Percentiles rank a stretch among this genome's conserved stretches.
These are phyloP conservation scores for Penicillium paxilli DNA, from an alignment of 495 filamentous ascomycete species.

Conservation along the genomic window DNA sequence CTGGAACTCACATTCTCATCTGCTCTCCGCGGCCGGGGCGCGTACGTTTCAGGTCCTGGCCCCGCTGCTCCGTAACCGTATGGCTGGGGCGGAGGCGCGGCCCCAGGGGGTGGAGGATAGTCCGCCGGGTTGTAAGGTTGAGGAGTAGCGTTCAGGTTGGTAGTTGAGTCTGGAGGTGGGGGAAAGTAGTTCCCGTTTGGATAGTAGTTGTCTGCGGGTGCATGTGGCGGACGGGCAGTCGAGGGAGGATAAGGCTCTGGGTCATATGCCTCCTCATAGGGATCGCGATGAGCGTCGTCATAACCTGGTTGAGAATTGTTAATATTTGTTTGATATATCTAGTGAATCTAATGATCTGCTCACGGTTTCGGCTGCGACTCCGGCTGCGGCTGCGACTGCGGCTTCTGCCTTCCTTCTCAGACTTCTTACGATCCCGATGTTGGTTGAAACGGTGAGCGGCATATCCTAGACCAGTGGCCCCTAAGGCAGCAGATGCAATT, in stretches of 20 bases:
- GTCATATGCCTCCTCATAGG: slow-evolving; percentile 45
- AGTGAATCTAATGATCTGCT: slow-evolving; percentile 6
- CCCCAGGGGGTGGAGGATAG: slow-evolving; percentile 47
- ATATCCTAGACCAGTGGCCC: slow-evolving; percentile 71
- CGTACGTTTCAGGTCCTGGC: slow-evolving; percentile 41
- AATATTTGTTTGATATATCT: background rate
- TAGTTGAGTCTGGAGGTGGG: slow-evolving; percentile 43
- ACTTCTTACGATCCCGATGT: slow-evolving; percentile 61
- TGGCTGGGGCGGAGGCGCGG: slow-evolving; percentile 41
- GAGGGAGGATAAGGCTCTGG: slow-evolving; percentile 42
- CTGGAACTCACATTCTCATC: slow-evolving; percentile 60
- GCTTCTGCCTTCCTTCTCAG: slow-evolving; percentile 31
- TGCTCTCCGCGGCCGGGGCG: slow-evolving; percentile 42
- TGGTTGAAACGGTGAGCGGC: slow-evolving; percentile 69
- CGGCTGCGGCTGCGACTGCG: background rate
- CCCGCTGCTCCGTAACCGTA: slow-evolving; percentile 43
- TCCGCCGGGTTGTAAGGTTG: slow-evolving; percentile 42
- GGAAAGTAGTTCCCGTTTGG: slow-evolving; percentile 41
- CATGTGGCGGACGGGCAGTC: slow-evolving; percentile 15
- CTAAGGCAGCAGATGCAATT: slow-evolving; percentile 67
- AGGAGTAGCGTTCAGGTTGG: slow-evolving; percentile 28
- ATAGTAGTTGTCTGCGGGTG: slow-evolving; percentile 37
- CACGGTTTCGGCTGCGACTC: slow-evolving; percentile 4
- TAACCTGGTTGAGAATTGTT: slow-evolving; percentile 25
- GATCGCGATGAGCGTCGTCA: slow-evolving; percentile 35